Evolutionary conservation across 768 basidiomycete species (phyloP).

Genomic region (Phlegmacium glaucopus): DNA sequence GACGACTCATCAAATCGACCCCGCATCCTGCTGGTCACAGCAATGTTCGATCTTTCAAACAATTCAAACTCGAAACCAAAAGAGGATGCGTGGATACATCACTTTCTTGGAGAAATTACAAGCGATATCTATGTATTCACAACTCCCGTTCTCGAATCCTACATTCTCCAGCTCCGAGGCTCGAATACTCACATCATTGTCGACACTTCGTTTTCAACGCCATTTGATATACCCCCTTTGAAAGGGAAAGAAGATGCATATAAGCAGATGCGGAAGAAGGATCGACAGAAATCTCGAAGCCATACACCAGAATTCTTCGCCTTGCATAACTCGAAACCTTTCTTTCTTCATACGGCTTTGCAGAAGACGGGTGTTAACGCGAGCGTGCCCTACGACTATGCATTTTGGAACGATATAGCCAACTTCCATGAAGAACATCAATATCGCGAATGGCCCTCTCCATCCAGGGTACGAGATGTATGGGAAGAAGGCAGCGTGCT

Average conservation of each 20-base stretch:
- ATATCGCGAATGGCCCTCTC: conserved; percentile 47
- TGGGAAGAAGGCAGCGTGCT: conserved; percentile 34
- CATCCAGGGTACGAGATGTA: conserved; percentile 34
- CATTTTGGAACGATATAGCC: conserved; percentile 55
- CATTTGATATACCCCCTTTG: conserved; percentile 48
- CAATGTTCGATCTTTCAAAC: conserved; percentile 48
- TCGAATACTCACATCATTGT: conserved; percentile 31
- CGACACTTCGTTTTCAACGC: conserved; percentile 43
- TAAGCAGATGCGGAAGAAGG: conserved; percentile 37
- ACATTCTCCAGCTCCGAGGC: conserved; percentile 30
- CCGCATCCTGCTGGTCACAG: conserved; percentile 48
- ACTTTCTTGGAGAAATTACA: conserved; percentile 40
- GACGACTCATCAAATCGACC: background rate
- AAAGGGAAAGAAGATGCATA: conserved; percentile 31
- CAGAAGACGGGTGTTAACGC: conserved; percentile 13
- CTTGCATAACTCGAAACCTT: conserved; percentile 51
- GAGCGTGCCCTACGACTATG: conserved; percentile 43
- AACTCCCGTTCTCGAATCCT: conserved; percentile 33
- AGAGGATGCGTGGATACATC: conserved; percentile 41
- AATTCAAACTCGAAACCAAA: conserved; percentile 45
- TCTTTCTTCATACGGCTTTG: conserved; percentile 44
- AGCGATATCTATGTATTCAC: conserved; percentile 57
- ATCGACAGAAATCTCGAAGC: conserved; percentile 33
- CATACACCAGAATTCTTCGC: conserved; percentile 50
- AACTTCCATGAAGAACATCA: conserved; percentile 43